Percentiles rank a stretch among this genome's conserved stretches.
Evolutionary conservation across 2,329 filamentous ascomycete species (phyloP).

Genomic region (Balansia obtecta): DNA sequence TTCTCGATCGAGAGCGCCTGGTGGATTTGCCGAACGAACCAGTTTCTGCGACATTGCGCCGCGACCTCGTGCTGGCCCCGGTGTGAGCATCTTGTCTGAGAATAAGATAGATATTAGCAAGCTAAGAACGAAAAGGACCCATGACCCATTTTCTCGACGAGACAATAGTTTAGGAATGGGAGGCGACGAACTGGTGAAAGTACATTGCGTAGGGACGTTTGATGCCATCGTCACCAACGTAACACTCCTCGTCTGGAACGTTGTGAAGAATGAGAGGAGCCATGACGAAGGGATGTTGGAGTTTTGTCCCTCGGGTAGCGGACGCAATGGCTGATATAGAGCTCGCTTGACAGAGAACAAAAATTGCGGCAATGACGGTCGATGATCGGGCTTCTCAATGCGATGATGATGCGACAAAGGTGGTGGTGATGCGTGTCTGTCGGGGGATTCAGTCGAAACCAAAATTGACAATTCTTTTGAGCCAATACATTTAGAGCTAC

Average conservation of each 20-base stretch:
- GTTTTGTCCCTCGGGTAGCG: not conserved
- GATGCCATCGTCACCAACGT: constrained; percentile 52
- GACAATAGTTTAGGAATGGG: not conserved
- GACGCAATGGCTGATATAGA: not conserved
- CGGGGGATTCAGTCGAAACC: not conserved
- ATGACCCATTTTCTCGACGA: constrained; percentile 7
- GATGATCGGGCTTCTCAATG: not conserved
- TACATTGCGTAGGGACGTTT: constrained; percentile 55
- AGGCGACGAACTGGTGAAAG: constrained; percentile 42
- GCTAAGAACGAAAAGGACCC: not conserved
- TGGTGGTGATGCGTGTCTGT: not conserved
- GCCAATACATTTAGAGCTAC: not conserved
- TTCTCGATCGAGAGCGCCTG: constrained; percentile 48
- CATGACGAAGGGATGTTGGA: constrained; percentile 26
- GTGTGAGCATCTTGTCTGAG: constrained; percentile 40
- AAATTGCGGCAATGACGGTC: no score
- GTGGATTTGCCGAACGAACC: constrained; percentile 58
- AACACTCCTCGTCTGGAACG: constrained; percentile 56
- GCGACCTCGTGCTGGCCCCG: constrained; percentile 32
- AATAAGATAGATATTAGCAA: not conserved
- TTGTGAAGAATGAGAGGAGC: constrained; percentile 56
- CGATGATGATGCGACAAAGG: not conserved
- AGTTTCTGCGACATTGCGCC: constrained; percentile 44
- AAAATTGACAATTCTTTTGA: not conserved
- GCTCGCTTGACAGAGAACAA: not conserved